Evolutionary conservation across 768 basidiomycete genomes (phyloP).

Genomic region (Boletus pseudo-olivaceus): DNA sequence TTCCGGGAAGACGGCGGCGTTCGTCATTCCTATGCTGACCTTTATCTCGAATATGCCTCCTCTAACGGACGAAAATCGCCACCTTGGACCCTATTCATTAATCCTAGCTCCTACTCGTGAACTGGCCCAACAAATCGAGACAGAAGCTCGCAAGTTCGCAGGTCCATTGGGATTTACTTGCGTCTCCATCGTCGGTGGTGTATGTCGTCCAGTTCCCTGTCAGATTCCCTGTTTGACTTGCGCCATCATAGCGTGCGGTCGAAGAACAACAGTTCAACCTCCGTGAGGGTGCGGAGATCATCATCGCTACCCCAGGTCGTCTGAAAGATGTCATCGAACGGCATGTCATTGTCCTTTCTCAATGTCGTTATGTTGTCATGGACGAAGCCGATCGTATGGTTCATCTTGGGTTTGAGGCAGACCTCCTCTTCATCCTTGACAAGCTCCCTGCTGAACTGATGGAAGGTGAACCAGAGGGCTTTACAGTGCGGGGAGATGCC

Average conservation of each 20-base stretch:
- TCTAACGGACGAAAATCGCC: conserved; percentile 89
- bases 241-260: conserved; percentile 62
- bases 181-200: conserved; percentile 98
- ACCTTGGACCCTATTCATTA: conserved; percentile 89
- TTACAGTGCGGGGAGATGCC: conserved; percentile 37
- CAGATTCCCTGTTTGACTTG: conserved; percentile 11
- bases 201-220: conserved; percentile 30
- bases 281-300: conserved; percentile 97
- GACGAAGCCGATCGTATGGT: conserved; percentile 99
- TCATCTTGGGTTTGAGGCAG: conserved; percentile 92
- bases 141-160: conserved; percentile 90
- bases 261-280: conserved; percentile 98
- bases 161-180: conserved; percentile 85
- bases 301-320: conserved; percentile 98
- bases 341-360: conserved; percentile 90
- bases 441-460: conserved; percentile 83
- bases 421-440: conserved; percentile 93
- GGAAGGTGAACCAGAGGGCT: conserved; percentile 60
- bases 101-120: conserved; percentile 98
- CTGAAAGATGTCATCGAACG: conserved; percentile 97
- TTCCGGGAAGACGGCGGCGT: conserved; percentile 98
- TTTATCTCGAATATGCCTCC: conserved; percentile 87
- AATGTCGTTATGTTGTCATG: conserved; percentile 99
- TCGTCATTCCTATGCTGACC: conserved; percentile 95
- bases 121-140: conserved; percentile 95